Evolutionary conservation across 805 yeast genomes (phyloP).

Genomic region (Pichia heedii): DNA sequence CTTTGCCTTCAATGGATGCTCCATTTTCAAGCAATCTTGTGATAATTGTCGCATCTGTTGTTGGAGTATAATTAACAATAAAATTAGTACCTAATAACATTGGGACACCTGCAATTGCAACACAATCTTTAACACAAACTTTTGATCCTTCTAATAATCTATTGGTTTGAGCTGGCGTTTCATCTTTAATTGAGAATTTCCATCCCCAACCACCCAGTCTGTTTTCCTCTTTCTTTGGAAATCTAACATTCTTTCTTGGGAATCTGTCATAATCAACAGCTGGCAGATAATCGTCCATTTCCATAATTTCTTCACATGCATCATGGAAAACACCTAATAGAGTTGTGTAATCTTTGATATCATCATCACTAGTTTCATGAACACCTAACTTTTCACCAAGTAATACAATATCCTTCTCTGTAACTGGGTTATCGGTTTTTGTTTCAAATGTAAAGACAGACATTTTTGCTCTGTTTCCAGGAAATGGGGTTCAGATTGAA

Average conservation of each 20-base stretch:
- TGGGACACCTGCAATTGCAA: constrained; percentile 28
- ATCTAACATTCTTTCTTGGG: constrained; percentile 23
- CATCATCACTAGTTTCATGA: constrained; percentile 11
- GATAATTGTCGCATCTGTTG: too few relatives aligned
- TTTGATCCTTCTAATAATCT: constrained; percentile 19
- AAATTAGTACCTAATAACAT: constrained; percentile 29
- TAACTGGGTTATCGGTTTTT: constrained; percentile 20
- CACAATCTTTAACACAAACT: constrained; percentile 28
- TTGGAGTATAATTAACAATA: too few relatives aligned
- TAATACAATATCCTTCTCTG: constrained; percentile 10
- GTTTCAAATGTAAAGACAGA: constrained; percentile 22
- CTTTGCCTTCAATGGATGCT: too few relatives aligned
- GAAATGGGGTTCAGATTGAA: too few relatives aligned
- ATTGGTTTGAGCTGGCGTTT: constrained; percentile 16
- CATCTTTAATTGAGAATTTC: constrained; percentile 19
- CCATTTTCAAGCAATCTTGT: too few relatives aligned
- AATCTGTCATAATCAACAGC: constrained; percentile 22
- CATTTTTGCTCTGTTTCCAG: constrained; percentile 8
- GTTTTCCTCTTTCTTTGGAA: constrained; percentile 19
- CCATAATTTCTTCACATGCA: constrained; percentile 15
- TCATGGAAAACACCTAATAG: constrained; percentile 25
- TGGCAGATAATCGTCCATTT: constrained; percentile 26
- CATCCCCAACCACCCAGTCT: constrained; percentile 27
- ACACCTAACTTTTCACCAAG: constrained; percentile 15
- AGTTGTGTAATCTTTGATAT: constrained; percentile 17